A percentile compares a stretch with the other conserved stretches of the same genome.
These are phyloP conservation scores for Elongisporangium prolatum DNA, from an alignment of 352 stramenopile species.

Conservation along the genomic window DNA sequence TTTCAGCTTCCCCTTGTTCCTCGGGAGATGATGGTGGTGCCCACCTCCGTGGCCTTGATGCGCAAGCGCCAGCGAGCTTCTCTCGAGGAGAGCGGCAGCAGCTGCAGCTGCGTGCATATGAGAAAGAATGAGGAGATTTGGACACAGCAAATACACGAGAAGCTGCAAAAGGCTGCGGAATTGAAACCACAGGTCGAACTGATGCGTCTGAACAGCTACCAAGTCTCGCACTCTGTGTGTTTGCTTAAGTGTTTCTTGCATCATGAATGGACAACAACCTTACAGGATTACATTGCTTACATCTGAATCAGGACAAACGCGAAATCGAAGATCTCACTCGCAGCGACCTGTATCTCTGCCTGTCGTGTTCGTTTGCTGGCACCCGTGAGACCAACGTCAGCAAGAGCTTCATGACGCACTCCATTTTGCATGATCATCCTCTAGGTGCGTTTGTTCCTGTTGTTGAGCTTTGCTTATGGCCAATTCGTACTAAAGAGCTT, in stretches of 20 bases:
- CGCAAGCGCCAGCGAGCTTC: background rate
- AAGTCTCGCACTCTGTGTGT: background rate
- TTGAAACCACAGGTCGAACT: background rate
- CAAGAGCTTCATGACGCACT: slow-evolving; percentile 59
- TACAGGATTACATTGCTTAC: background rate
- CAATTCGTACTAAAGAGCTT: slow-evolving; percentile 1
- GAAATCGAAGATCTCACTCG: background rate
- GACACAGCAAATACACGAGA: background rate
- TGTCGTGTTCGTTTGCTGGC: slow-evolving; percentile 47
- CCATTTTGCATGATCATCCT: slow-evolving; percentile 51
- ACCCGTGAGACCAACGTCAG: slow-evolving; percentile 24
- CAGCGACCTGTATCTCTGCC: slow-evolving; percentile 34
- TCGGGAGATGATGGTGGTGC: background rate
- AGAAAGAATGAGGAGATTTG: background rate
- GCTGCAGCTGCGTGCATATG: background rate
- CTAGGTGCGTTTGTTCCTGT: slow-evolving; percentile 30
- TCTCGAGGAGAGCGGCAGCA: background rate
- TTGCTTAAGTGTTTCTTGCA: background rate
- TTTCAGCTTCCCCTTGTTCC: background rate
- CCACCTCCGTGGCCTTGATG: background rate
- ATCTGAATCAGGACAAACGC: background rate
- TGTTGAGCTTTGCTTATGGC: background rate
- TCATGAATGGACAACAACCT: background rate
- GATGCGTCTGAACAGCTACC: background rate
- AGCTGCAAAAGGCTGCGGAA: background rate